Conservation (phyloP, 1,139 yeast species). For the Kurtzmaniella quercitrusa region DNA sequence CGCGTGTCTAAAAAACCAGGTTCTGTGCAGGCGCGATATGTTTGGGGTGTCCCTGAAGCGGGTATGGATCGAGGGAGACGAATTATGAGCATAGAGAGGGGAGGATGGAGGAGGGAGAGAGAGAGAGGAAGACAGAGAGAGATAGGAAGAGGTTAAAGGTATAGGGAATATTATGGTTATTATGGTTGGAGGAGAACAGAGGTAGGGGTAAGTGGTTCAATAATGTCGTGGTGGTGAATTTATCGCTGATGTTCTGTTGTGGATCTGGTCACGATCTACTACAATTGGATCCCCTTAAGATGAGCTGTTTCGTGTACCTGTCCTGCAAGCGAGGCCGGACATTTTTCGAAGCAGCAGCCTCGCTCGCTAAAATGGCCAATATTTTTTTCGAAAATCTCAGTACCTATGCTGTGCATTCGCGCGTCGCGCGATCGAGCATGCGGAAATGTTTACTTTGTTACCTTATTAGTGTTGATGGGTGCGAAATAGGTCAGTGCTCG, state of each 20-base stretch:
- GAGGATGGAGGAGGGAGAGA: too few relatives aligned
- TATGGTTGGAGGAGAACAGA: too few relatives aligned
- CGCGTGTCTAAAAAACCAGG: background rate
- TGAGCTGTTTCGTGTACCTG: background rate
- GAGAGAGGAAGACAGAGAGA: too few relatives aligned
- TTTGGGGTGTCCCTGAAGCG: background rate
- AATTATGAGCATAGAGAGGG: too few relatives aligned
- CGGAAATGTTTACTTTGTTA: background rate
- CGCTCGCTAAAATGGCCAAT: background rate
- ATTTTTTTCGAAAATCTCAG: background rate
- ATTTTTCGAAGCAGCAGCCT: background rate
- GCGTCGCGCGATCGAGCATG: constrained; percentile 1
- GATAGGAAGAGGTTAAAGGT: too few relatives aligned
- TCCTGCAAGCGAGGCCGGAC: background rate
- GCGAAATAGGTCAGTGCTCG: background rate
- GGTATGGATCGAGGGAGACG: too few relatives aligned
- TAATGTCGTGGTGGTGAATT: too few relatives aligned
- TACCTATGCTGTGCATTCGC: background rate
- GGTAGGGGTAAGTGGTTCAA: too few relatives aligned
- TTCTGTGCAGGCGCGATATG: background rate
- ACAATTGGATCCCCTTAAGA: background rate
- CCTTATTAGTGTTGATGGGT: background rate
- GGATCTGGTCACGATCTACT: too few relatives aligned
- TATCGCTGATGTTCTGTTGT: too few relatives aligned
- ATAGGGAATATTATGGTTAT: too few relatives aligned